These are phyloP conservation scores for Alectoria sarmentosa DNA, from an alignment of 495 filamentous ascomycete genomes.

Conservation along the genomic window DNA sequence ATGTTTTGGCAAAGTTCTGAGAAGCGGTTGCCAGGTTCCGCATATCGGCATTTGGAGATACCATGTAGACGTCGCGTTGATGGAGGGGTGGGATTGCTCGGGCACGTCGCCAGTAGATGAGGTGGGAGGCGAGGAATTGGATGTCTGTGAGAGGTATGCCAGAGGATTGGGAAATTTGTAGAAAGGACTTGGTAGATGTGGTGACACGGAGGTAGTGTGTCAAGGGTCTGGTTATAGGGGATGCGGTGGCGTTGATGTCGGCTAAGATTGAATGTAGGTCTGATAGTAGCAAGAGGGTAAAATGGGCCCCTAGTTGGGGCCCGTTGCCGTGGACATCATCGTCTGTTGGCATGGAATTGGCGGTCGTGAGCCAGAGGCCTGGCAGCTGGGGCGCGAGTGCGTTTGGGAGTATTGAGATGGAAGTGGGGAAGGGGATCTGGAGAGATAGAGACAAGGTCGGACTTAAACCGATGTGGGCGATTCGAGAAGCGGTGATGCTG, in stretches of 20 bases:
- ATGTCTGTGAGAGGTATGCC: constrained; percentile 70
- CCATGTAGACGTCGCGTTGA: constrained; percentile 83
- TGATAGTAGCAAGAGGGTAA: constrained; percentile 76
- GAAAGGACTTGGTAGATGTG: constrained; percentile 78
- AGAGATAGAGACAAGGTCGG: constrained; percentile 62
- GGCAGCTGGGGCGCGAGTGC: constrained; percentile 54
- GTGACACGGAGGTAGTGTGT: constrained; percentile 75
- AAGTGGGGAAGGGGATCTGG: constrained; percentile 76
- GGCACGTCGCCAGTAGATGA: constrained; percentile 91
- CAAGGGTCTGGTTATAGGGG: constrained; percentile 63
- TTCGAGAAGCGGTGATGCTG: constrained; percentile 73
- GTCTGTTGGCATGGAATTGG: constrained; percentile 58
- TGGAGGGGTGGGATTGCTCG: constrained; percentile 89
- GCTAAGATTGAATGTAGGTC: constrained; percentile 76
- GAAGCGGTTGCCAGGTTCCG: constrained; percentile 63
- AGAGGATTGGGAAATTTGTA: constrained; percentile 67
- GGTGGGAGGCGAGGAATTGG: constrained; percentile 76
- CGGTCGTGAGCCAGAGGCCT: constrained; percentile 80
- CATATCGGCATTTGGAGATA: constrained; percentile 85
- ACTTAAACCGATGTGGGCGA: constrained; percentile 62
- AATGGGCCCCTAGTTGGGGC: constrained; percentile 65
- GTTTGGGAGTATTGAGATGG: constrained; percentile 63
- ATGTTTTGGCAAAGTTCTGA: constrained; percentile 62
- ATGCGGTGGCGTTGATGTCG: constrained; percentile 71
- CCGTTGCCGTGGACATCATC: constrained; percentile 56